Base-by-base conservation (phyloP, 2,329 filamentous ascomycete species). In the Nothomitra cinnamomea region DNA sequence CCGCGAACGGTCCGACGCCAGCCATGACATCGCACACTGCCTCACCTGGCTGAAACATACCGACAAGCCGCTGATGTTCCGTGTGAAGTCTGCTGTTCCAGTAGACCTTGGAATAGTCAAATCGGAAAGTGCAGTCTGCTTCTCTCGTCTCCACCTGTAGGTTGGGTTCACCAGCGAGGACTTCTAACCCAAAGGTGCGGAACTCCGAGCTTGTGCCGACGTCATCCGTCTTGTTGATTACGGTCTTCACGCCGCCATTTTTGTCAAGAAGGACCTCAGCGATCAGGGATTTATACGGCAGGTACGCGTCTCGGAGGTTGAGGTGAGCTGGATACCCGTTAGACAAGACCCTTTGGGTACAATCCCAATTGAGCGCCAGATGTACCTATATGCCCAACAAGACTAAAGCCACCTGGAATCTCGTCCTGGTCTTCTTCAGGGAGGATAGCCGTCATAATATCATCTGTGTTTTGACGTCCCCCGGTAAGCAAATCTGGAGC, bases 1-100 rank as follows among this genome's bases (percentile, higher is more conserved):
- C 75, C 21, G 90, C 89, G 66, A 98, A 98, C 0, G 92, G 92
- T 0, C 92, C 92, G 51, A 98, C 89, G 43, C 92, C 92, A 0
- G 89, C 90, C 90, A 96, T 98, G 58, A 95, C 84, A 67, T 98
- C 92, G 70, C 84, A 92, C 1, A 96, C 85, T 2, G 88, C 88
- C 63, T 96, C 85, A 40, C 92, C 89, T 5, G 84, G 80, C 54
- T 79, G 71, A 71, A 96, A 95, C 53, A 82, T 69, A 52, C 76
- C 71, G 56, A 90, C 79, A 15, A 96, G 72, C 2, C 92, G 77
- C 58, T 83, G 80, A 68, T 98, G 92, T 68, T 98, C 92, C 0
- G 81, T 85, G 62, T 94, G 83, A 13, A 98, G 78, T 60, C 90
- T 82, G 62, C 82, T 88, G 69, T 98, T 98, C 90, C 90, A 98